A percentile compares a stretch with the other conserved stretches of the same genome.
Evolutionary conservation across 2,329 filamentous ascomycete genomes (phyloP).

Genomic region (Fusarium coicis): DNA sequence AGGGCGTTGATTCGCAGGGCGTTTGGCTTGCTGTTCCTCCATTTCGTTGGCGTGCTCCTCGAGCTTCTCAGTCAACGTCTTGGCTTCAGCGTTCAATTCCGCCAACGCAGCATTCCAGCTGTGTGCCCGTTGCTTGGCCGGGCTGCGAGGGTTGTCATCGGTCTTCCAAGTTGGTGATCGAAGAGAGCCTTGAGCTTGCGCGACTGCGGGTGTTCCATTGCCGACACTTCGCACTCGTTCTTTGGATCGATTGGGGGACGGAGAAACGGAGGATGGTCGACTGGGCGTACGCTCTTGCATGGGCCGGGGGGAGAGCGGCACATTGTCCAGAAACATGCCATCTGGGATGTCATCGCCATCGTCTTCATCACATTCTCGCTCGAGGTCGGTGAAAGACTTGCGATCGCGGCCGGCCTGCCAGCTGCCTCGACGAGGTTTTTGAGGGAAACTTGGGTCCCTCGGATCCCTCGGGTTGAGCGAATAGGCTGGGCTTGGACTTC

Average conservation of each 20-base stretch:
- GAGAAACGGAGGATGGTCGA: conserved; percentile 62
- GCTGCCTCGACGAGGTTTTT: conserved; percentile 67
- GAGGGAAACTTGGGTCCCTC: conserved; percentile 53
- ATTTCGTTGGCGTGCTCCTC: conserved; percentile 79
- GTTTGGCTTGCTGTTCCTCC: conserved; percentile 51
- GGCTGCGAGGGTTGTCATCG: conserved; percentile 55
- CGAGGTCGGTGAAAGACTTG: conserved; percentile 76
- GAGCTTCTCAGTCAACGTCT: conserved; percentile 80
- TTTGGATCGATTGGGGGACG: conserved; percentile 65
- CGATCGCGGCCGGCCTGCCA: conserved; percentile 75
- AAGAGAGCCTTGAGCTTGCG: conserved; percentile 68
- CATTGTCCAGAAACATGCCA: conserved; percentile 81
- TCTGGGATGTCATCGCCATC: conserved; percentile 83
- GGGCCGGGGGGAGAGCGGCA: conserved; percentile 81
- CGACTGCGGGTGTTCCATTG: conserved; percentile 71
- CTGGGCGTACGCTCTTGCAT: conserved; percentile 65
- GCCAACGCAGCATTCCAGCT: conserved; percentile 80
- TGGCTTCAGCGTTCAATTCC: conserved; percentile 77
- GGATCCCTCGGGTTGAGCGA: conserved; percentile 59
- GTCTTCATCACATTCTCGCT: conserved; percentile 80
- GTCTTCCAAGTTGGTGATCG: conserved; percentile 67
- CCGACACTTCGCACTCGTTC: conserved; percentile 66
- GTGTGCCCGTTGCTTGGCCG: conserved; percentile 68
- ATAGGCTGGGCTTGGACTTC: conserved; percentile 63
- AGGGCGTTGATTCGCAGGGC: conserved; percentile 49